These are phyloP conservation scores for Botrytis paeoniae DNA, from an alignment of 2,329 filamentous ascomycete species.

Conservation along the genomic window DNA sequence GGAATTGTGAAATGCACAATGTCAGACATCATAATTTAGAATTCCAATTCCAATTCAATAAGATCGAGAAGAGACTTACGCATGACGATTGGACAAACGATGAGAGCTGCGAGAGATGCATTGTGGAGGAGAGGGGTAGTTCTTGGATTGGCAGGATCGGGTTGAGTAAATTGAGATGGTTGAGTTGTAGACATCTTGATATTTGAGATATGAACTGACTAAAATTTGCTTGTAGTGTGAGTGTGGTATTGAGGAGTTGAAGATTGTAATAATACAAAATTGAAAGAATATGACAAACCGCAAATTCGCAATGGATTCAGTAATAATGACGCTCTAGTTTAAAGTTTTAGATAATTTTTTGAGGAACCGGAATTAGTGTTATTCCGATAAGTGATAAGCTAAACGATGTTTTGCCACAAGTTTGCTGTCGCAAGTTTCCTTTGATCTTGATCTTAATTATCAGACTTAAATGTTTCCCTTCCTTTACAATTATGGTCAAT, in stretches of 20 bases:
- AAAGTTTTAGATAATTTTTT: slow-evolving; percentile 7
- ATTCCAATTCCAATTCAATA: not conserved
- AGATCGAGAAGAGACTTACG: not conserved
- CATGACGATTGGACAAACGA: slow-evolving; percentile 53
- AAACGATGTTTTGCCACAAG: not conserved
- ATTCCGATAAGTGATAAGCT: not conserved
- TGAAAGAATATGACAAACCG: not conserved
- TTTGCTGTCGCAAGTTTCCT: not conserved
- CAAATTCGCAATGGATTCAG: not conserved
- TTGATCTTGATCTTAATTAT: not conserved
- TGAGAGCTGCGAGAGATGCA: slow-evolving; percentile 44
- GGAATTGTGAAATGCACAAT: not conserved
- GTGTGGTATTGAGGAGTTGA: not conserved
- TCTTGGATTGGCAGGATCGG: slow-evolving; percentile 6
- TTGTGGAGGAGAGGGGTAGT: slow-evolving; percentile 27
- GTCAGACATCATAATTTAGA: not conserved
- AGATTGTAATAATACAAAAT: not conserved
- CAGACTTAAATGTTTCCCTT: not conserved
- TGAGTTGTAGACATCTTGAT: slow-evolving; percentile 6
- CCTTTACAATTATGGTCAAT: not conserved
- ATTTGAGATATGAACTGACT: not conserved
- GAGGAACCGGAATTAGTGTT: not conserved
- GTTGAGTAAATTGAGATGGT: slow-evolving; percentile 5
- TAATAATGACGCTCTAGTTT: slow-evolving; percentile 7
- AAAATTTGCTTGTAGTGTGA: not conserved